phyloP scores from a whole-genome alignment of 352 stramenopile genomes.

The Globisporangium canariense region DNA sequence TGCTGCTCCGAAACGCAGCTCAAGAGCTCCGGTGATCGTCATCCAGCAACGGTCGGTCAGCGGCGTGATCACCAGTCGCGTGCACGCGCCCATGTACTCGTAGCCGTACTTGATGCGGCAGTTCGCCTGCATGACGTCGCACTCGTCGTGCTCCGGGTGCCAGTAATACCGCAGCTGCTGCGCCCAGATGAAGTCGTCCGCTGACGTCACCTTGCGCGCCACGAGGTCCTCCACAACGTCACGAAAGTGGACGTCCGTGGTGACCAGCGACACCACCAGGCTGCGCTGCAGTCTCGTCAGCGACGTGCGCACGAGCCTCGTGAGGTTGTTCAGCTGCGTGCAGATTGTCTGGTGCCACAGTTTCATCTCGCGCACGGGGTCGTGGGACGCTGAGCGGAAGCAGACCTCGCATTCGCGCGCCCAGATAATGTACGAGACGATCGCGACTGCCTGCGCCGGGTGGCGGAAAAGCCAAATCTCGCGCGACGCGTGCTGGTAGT shows the following conservation, averaged over 20 bases:
- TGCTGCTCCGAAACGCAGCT: slow-evolving; percentile 84
- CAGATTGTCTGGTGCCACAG: slow-evolving; percentile 75
- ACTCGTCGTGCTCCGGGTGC: slow-evolving; percentile 60
- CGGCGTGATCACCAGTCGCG: slow-evolving; percentile 91
- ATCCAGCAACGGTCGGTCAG: slow-evolving; percentile 94
- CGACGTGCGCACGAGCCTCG: slow-evolving; percentile 55
- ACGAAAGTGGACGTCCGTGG: slow-evolving; percentile 73
- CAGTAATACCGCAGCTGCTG: slow-evolving; percentile 82
- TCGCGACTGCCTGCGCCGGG: slow-evolving; percentile 88
- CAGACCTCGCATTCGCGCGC: slow-evolving; percentile 65
- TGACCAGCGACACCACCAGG: slow-evolving; percentile 67
- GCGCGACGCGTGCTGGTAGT: slow-evolving; percentile 83
- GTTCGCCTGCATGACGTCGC: slow-evolving; percentile 58
- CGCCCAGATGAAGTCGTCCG: slow-evolving; percentile 64
- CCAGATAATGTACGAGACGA: slow-evolving; percentile 89
- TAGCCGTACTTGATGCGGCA: slow-evolving; percentile 84
- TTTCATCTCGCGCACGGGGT: slow-evolving; percentile 46
- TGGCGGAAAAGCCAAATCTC: slow-evolving; percentile 86
- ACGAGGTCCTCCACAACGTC: slow-evolving; percentile 75
- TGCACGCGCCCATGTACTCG: slow-evolving; percentile 91
- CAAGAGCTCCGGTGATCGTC: slow-evolving; percentile 89
- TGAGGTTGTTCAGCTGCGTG: slow-evolving; percentile 58
- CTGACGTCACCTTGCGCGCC: slow-evolving; percentile 37
- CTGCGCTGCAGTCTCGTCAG: slow-evolving; percentile 53
- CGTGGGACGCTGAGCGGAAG: slow-evolving; percentile 45